Percentiles rank a stretch among this genome's conserved stretches.
These are phyloP conservation scores for Spathaspora passalidarum DNA, from an alignment of 805 yeast species.

Conservation along the genomic window DNA sequence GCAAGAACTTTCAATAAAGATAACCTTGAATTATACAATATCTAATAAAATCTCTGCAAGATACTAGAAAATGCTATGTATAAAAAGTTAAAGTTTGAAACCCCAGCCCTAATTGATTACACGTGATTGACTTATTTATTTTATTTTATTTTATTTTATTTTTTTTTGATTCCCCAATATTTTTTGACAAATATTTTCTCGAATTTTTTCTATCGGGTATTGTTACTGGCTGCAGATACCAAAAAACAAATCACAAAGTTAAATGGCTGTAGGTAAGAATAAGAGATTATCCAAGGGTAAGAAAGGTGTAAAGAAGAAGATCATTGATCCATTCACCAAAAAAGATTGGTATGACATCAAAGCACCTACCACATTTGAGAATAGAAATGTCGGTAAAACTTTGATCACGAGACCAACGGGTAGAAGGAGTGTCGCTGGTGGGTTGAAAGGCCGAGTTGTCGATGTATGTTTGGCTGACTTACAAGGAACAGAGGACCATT, in stretches of 20 bases:
- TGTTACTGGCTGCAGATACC: too few species aligned
- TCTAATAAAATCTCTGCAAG: too few species aligned
- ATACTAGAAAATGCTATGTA: too few species aligned
- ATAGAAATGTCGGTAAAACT: slow-evolving; percentile 98
- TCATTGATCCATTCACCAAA: slow-evolving; percentile 98
- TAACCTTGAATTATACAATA: too few species aligned
- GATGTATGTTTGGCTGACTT: slow-evolving; percentile 96
- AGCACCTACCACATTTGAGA: slow-evolving; percentile 98
- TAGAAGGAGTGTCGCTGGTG: slow-evolving; percentile 96
- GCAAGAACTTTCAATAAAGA: too few species aligned
- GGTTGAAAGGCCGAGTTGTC: slow-evolving; percentile 95
- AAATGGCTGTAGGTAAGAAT: slow-evolving; percentile 61
- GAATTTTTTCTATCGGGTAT: neutral
- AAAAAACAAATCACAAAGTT: slow-evolving; percentile 17
- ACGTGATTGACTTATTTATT: too few species aligned
- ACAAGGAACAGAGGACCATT: slow-evolving; percentile 98
- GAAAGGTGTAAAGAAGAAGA: slow-evolving; percentile 99
- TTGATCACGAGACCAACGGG: slow-evolving; percentile 98
- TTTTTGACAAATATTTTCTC: too few species aligned
- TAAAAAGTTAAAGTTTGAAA: too few species aligned
- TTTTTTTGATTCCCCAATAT: too few species aligned
- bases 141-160: too few species aligned
- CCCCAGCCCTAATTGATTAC: too few species aligned
- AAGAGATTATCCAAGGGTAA: slow-evolving; percentile 77
- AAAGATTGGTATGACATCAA: slow-evolving; percentile 98